Conservation (phyloP, 129 eudicot genomes). For the Centaurea solstitialis region DNA sequence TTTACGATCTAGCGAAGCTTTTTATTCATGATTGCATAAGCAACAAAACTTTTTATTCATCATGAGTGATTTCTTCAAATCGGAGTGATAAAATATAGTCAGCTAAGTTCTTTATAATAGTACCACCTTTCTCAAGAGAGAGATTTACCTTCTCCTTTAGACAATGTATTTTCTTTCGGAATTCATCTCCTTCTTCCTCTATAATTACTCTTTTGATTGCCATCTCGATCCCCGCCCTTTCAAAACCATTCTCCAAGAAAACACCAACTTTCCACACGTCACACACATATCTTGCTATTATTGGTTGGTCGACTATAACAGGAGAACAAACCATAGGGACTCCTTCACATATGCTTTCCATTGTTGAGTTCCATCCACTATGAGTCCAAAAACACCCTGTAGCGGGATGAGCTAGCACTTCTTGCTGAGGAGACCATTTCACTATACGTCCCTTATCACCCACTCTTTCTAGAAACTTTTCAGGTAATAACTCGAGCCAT, state of each 20-base stretch:
- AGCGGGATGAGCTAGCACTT: conserved; percentile 57
- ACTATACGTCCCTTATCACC: conserved; percentile 53
- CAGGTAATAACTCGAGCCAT: conserved; percentile 38
- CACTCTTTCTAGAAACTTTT: conserved; percentile 26
- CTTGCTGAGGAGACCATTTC: conserved; percentile 62
- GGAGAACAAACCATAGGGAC: conserved; percentile 52
- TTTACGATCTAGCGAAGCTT: no score
- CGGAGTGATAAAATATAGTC: conserved; percentile 31
- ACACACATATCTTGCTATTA: conserved; percentile 35
- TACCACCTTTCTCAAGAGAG: conserved; percentile 33
- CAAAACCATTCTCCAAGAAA: conserved; percentile 30
- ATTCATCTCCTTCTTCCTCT: conserved; percentile 39
- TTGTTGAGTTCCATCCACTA: conserved; percentile 62
- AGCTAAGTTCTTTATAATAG: conserved; percentile 36
- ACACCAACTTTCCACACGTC: conserved; percentile 50
- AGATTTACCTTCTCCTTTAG: conserved; percentile 26
- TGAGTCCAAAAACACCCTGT: conserved; percentile 59
- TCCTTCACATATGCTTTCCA: conserved; percentile 65
- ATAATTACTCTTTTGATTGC: conserved; percentile 27
- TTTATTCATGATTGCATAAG: no score
- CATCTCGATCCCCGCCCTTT: conserved; percentile 22
- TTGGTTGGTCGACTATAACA: conserved; percentile 32
- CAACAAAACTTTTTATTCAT: background rate
- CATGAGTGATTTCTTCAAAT: background rate
- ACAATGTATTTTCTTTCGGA: conserved; percentile 18